Evolutionary conservation across 345 rosid genomes (phyloP).

Genomic region (Cardamine chenopodiifolia): DNA sequence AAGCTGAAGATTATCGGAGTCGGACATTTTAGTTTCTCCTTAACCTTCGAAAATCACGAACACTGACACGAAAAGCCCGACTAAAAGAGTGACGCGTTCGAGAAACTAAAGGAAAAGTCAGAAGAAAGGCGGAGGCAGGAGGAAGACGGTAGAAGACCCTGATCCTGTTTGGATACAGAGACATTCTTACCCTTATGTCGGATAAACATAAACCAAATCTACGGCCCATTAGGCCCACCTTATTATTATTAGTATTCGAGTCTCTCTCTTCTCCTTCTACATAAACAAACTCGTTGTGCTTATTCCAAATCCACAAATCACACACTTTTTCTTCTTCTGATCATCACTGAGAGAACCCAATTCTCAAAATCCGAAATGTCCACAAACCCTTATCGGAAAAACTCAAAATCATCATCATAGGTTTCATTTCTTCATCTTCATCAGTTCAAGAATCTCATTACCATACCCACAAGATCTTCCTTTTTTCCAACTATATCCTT

Average conservation of each 20-base stretch:
- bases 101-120: background rate
- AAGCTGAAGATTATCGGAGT: constrained; percentile 19
- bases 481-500: constrained; percentile 82
- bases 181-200: background rate
- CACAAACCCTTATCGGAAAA: constrained; percentile 32
- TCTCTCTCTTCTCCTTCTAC: constrained; percentile 19
- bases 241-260: background rate
- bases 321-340: background rate
- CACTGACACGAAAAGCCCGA: background rate
- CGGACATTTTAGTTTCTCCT: constrained; percentile 20
- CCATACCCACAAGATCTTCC: constrained; percentile 72
- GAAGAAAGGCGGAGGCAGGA: constrained; percentile 6
- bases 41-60: constrained; percentile 21
- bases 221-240: constrained; percentile 27
- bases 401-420: constrained; percentile 22
- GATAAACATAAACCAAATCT: background rate
- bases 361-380: constrained; percentile 13
- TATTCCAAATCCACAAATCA: constrained; percentile 16
- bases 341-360: background rate
- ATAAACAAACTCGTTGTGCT: constrained; percentile 27
- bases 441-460: constrained; percentile 45
- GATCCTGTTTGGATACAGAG: constrained; percentile 28
- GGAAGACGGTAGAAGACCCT: constrained; percentile 28
- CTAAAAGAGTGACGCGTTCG: constrained; percentile 29
- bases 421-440: constrained; percentile 39